Conservation (phyloP, 2,329 filamentous ascomycete species). For the Scortechinia acanthostroma region DNA sequence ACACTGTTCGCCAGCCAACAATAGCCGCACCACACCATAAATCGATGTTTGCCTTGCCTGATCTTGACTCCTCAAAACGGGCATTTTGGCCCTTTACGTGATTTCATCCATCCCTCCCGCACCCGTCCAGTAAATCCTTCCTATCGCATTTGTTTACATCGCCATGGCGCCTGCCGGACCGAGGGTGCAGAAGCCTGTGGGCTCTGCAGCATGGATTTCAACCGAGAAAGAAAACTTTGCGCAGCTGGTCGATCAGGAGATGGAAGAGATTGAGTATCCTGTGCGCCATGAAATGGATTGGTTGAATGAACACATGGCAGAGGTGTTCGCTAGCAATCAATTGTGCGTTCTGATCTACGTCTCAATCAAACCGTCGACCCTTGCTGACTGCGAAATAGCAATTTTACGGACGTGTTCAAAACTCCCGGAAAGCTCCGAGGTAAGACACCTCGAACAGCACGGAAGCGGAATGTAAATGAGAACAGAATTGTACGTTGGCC, state of each 20-base stretch:
- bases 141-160: constrained; percentile 26
- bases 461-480: constrained; percentile 37
- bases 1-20: too few species aligned
- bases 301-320: constrained; percentile 66
- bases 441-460: constrained; percentile 42
- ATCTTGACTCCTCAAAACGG: too few species aligned
- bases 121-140: constrained; percentile 3
- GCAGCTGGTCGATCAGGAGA: constrained; percentile 49
- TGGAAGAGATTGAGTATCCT: constrained; percentile 60
- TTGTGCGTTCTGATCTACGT: constrained; percentile 27
- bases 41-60: too few species aligned
- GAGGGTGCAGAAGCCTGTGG: constrained; percentile 34
- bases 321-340: constrained; percentile 52
- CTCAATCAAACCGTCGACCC: too few species aligned
- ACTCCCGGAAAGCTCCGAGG: constrained; percentile 45
- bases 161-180: constrained; percentile 23
- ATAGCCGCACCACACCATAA: too few species aligned
- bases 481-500: constrained; percentile 30
- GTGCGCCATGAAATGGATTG: constrained; percentile 65
- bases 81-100: too few species aligned
- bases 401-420: constrained; percentile 62
- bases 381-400: constrained; percentile 37
- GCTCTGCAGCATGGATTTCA: constrained; percentile 54
- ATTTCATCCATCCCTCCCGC: constrained; percentile 4
- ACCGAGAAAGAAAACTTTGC: constrained; percentile 52